A percentile compares a stretch with the other conserved stretches of the same genome.
phyloP scores from a whole-genome alignment of 257 asterid species.

The Apocynum venetum region DNA sequence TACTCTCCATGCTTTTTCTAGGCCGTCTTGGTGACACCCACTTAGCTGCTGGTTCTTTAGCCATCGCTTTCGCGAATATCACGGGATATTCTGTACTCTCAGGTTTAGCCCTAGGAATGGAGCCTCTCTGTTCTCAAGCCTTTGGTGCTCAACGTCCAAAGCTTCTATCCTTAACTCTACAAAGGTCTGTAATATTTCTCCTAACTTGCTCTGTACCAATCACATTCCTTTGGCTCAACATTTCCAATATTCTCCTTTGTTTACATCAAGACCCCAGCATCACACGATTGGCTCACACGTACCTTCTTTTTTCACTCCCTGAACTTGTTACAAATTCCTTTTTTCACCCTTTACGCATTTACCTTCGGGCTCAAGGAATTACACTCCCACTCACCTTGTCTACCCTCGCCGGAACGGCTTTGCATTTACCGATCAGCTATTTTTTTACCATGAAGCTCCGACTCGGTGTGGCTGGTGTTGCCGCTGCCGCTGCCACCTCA shows the following conservation, averaged over 20 bases:
- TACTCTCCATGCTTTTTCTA: conserved; percentile 66
- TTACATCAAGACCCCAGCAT: conserved; percentile 69
- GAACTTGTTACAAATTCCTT: conserved; percentile 66
- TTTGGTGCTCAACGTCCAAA: conserved; percentile 65
- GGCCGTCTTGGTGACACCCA: conserved; percentile 65
- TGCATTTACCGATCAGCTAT: conserved; percentile 54
- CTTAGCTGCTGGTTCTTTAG: conserved; percentile 73
- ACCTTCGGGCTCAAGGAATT: conserved; percentile 92
- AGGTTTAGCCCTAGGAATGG: conserved; percentile 77
- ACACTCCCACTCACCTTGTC: conserved; percentile 64
- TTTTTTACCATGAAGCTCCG: conserved; percentile 41
- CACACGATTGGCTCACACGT: conserved; percentile 54
- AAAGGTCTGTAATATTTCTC: conserved; percentile 56
- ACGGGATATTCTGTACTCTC: conserved; percentile 66
- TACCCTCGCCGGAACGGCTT: conserved; percentile 48
- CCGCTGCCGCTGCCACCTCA: conserved; percentile 69
- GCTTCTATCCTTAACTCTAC: conserved; percentile 61
- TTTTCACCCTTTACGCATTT: conserved; percentile 69
- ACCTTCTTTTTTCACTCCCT: conserved; percentile 62
- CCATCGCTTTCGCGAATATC: conserved; percentile 77
- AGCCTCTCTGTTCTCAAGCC: conserved; percentile 81
- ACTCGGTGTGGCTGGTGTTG: conserved; percentile 75
- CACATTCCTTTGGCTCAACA: conserved; percentile 61
- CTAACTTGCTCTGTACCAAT: conserved; percentile 56
- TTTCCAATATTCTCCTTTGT: conserved; percentile 46